Percentiles rank a stretch among this genome's conserved stretches.
Conservation (phyloP, 1,284 basidiomycete species). For the Malassezia pachydermatis region DNA sequence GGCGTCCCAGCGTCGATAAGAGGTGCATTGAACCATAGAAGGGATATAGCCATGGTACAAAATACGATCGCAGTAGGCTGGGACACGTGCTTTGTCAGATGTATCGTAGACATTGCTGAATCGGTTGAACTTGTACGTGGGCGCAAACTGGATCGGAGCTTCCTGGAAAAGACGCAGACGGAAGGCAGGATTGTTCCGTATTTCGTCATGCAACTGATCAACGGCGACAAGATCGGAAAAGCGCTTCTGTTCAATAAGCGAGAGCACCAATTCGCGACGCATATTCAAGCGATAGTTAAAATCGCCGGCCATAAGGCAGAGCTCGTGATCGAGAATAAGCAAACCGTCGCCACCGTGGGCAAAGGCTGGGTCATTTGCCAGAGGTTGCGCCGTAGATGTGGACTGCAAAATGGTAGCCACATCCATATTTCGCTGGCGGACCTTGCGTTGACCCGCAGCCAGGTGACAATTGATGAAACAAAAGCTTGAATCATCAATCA, state of each 20-base stretch:
- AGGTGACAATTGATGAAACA: slow-evolving; percentile 94
- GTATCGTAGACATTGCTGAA: slow-evolving; percentile 67
- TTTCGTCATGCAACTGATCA: slow-evolving; percentile 82
- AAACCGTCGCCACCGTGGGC: slow-evolving; percentile 83
- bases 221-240: slow-evolving; percentile 59
- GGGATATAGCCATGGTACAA: slow-evolving; percentile 61
- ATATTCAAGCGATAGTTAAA: slow-evolving; percentile 73
- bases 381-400: slow-evolving; percentile 34
- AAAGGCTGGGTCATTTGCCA: slow-evolving; percentile 53
- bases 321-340: slow-evolving; percentile 88
- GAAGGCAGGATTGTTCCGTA: slow-evolving; percentile 73
- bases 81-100: slow-evolving; percentile 74
- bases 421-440: slow-evolving; percentile 73
- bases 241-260: slow-evolving; percentile 60
- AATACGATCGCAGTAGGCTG: slow-evolving; percentile 93
- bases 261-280: slow-evolving; percentile 67
- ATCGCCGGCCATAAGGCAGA: slow-evolving; percentile 68
- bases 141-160: slow-evolving; percentile 56
- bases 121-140: slow-evolving; percentile 87
- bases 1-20: slow-evolving; percentile 44
- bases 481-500: slow-evolving; percentile 65
- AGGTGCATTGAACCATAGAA: slow-evolving; percentile 52
- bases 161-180: slow-evolving; percentile 73
- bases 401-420: slow-evolving; percentile 55
- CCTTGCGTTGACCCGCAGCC: slow-evolving; percentile 78